Conservation (phyloP, 2,329 filamentous ascomycete genomes). For the Dactylellina parvicollis region DNA sequence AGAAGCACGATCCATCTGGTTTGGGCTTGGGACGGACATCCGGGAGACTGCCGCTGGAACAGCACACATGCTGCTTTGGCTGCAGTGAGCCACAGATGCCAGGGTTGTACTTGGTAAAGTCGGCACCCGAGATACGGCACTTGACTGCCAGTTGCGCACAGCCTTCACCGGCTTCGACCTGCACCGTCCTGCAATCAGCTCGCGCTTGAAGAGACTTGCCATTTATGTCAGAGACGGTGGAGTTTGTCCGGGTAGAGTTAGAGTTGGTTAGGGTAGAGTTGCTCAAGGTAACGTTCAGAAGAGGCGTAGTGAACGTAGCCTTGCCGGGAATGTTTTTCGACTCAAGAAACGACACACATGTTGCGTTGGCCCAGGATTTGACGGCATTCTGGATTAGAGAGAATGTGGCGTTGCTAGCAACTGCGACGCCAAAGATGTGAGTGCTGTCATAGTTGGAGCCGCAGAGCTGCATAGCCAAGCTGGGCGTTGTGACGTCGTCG, state of each 20-base stretch:
- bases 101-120: conserved; percentile 63
- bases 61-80: conserved; percentile 61
- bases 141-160: conserved; percentile 61
- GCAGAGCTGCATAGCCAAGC: conserved; percentile 62
- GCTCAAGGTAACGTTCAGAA: conserved; percentile 55
- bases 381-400: conserved; percentile 59
- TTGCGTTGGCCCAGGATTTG: conserved; percentile 58
- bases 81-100: conserved; percentile 59
- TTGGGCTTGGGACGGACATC: conserved; percentile 61
- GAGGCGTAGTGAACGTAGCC: conserved; percentile 58
- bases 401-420: conserved; percentile 60
- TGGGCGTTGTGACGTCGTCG: conserved; percentile 57
- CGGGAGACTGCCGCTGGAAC: conserved; percentile 60
- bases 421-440: conserved; percentile 61
- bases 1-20: conserved; percentile 61
- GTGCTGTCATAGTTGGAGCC: conserved; percentile 58
- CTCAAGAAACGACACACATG: conserved; percentile 57
- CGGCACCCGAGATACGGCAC: conserved; percentile 61
- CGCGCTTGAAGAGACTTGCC: conserved; percentile 42
- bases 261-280: background rate
- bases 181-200: conserved; percentile 58
- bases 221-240: conserved; percentile 53
- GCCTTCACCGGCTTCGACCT: conserved; percentile 61
- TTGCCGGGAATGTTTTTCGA: conserved; percentile 54
- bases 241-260: conserved; percentile 48